Percentiles rank a stretch among this genome's conserved stretches.
Conservation (phyloP, 169 alveolate species). For the Eimeria brunetti region DNA sequence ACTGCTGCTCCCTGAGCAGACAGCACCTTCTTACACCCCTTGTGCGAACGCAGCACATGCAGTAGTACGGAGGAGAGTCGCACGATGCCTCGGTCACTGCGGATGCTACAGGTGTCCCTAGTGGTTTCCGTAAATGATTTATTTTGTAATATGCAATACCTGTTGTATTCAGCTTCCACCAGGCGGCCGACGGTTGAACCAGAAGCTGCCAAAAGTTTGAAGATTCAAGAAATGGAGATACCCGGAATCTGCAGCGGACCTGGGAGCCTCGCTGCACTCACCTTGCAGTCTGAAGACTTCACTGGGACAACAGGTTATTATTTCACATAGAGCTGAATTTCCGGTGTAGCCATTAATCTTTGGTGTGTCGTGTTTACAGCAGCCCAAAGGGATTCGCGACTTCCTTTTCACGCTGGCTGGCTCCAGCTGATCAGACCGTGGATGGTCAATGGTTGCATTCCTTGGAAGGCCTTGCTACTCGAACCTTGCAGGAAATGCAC, state of each 20-base stretch:
- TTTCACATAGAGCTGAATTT: neutral
- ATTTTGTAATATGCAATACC: neutral
- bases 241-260: conserved; percentile 34
- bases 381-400: neutral
- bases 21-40: conserved; percentile 1
- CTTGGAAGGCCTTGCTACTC: neutral
- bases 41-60: neutral
- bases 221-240: neutral
- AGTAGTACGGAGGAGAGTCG: neutral
- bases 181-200: conserved; percentile 56
- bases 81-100: neutral
- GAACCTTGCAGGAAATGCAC: neutral
- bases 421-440: neutral
- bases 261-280: conserved; percentile 17
- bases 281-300: conserved; percentile 25
- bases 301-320: conserved; percentile 16
- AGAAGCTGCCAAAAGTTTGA: neutral
- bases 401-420: neutral
- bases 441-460: neutral
- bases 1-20: conserved; percentile 32
- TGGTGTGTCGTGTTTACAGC: neutral
- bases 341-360: neutral
- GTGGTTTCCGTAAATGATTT: neutral
- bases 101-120: neutral
- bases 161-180: conserved; percentile 3